A percentile compares a stretch with the other conserved stretches of the same genome.
These are phyloP conservation scores for Neopestalotiopsis clavispora DNA, from an alignment of 2,329 filamentous ascomycete genomes.

Conservation along the genomic window DNA sequence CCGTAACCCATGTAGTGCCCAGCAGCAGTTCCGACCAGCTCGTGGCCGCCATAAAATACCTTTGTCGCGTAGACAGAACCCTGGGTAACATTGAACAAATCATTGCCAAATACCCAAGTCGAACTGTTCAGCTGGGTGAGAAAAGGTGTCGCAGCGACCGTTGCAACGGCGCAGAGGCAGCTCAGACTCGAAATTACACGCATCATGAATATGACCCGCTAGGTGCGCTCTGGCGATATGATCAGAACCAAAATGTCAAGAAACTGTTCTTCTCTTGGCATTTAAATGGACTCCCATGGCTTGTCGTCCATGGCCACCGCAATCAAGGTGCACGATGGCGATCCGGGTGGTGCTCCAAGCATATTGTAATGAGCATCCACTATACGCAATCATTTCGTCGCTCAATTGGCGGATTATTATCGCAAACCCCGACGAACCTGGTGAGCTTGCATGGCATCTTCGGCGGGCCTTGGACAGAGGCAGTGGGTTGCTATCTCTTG, in stretches of 20 bases:
- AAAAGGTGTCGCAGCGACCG: conserved; percentile 22
- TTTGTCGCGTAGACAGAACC: conserved; percentile 30
- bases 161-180: background rate
- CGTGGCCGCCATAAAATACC: conserved; percentile 32
- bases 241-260: background rate
- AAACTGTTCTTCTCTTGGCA: background rate
- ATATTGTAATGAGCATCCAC: conserved; percentile 9
- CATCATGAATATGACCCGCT: background rate
- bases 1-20: conserved; percentile 38
- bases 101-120: conserved; percentile 38
- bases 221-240: background rate
- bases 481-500: background rate
- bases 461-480: conserved; percentile 5
- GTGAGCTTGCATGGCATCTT: background rate
- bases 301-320: background rate
- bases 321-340: conserved; percentile 5
- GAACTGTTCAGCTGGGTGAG: conserved; percentile 31
- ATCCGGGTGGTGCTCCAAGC: conserved; percentile 1
- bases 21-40: conserved; percentile 33
- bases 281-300: background rate
- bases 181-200: background rate
- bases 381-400: background rate
- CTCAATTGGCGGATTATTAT: conserved; percentile 12
- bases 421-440: background rate
- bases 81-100: conserved; percentile 35